phyloP scores from a whole-genome alignment of 352 stramenopile species.

The Blastocystis sp. region DNA sequence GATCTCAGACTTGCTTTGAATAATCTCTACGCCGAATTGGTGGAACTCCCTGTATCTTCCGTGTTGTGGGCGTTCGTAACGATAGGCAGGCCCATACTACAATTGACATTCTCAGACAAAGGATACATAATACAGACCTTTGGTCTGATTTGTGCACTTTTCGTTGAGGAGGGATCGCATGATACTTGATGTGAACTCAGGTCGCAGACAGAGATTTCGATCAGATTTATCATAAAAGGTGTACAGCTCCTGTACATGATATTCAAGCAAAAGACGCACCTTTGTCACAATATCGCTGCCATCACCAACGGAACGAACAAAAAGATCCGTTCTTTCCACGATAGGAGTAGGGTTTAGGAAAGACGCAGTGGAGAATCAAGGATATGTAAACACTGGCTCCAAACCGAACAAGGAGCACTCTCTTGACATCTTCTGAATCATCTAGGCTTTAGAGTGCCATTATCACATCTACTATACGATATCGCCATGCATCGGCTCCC shows the following conservation, averaged over 20 bases:
- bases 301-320: constrained; percentile 6
- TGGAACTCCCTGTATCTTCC: constrained; percentile 54
- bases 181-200: constrained; percentile 51
- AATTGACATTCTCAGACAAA: not conserved
- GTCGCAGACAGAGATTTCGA: constrained; percentile 24
- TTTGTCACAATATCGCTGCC: constrained; percentile 47
- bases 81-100: constrained; percentile 55
- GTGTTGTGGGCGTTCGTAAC: constrained; percentile 49
- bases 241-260: constrained; percentile 52
- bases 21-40: constrained; percentile 54
- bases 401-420: constrained; percentile 38
- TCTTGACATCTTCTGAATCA: constrained; percentile 25
- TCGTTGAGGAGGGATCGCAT: constrained; percentile 20
- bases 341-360: constrained; percentile 12
- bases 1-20: not conserved
- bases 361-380: not conserved
- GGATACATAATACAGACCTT: constrained; percentile 33
- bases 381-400: constrained; percentile 49
- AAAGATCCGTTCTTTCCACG: constrained; percentile 50
- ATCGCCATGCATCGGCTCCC: constrained; percentile 20
- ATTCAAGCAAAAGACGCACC: not conserved
- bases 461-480: not conserved
- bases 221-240: constrained; percentile 51
- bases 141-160: not conserved
- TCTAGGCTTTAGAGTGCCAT: not conserved